phyloP scores from a whole-genome alignment of 768 basidiomycete species.

The Rubroboletus satanas region DNA sequence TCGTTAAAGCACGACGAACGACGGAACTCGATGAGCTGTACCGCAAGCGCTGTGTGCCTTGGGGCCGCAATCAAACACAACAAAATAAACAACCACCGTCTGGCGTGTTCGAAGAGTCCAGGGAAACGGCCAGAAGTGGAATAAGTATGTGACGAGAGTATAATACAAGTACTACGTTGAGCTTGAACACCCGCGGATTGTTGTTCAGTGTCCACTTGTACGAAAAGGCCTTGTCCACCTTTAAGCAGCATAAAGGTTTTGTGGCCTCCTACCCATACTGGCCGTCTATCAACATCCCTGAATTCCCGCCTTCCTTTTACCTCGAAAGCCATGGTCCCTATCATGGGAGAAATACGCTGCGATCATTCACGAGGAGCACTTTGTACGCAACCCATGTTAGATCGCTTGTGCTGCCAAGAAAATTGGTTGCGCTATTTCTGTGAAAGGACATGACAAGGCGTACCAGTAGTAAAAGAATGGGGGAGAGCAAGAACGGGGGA shows the following conservation, averaged over 20 bases:
- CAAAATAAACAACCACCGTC: not conserved
- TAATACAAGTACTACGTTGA: not conserved
- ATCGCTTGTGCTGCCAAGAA: not conserved
- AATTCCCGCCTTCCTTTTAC: not conserved
- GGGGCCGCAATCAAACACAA: not conserved
- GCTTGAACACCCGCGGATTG: not conserved
- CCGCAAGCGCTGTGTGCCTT: not conserved
- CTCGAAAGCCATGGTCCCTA: not conserved
- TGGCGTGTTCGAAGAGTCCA: too few species aligned
- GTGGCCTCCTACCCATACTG: conserved; percentile 28
- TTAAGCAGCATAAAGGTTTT: conserved; percentile 24
- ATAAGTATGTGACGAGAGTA: too few species aligned
- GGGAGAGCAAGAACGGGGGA: not conserved
- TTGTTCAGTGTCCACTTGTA: conserved; percentile 5
- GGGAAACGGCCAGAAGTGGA: too few species aligned
- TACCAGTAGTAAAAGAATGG: not conserved
- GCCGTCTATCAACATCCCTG: not conserved
- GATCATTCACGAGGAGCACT: conserved; percentile 4
- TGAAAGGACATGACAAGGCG: not conserved
- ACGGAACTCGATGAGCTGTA: not conserved
- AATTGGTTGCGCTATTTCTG: not conserved
- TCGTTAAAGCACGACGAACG: not conserved
- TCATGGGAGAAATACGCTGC: not conserved
- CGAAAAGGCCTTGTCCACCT: conserved; percentile 23
- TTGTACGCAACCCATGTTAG: conserved; percentile 16